Base-by-base conservation (phyloP, 495 filamentous ascomycete genomes). In the Lophiostoma macrostomum region DNA sequence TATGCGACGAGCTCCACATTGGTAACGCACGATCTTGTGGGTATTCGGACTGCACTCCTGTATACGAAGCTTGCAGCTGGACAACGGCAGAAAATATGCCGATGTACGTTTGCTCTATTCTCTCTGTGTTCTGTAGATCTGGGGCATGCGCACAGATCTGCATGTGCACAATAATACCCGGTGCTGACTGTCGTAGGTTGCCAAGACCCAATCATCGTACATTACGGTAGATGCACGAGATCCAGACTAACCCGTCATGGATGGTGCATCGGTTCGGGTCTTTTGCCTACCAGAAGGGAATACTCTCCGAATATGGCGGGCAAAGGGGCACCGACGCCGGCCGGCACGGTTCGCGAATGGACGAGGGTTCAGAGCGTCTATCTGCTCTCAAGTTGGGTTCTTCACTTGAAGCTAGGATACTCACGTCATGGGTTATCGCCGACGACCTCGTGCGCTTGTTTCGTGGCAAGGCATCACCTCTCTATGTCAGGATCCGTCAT, bases 31-130 rank as follows among this genome's bases (percentile, higher is more conserved):
- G 43, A 55, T n/a, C 44, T 46, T 2, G 42, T 42, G 16, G 31
- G 39, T 35, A 39, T 60, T 3, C 42, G 60, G 22, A 23, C 50
- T 22, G 44, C 56, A 19, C 38, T 60, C 12, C 35, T 51, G 12
- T 51, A 37, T 23, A 32, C 53, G 22, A 45, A 55, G 23, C 40
- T 63, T 13, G 51, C 56, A 22, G 39, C 3, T 60, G 60, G 60
- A 59, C 49, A 27, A 56, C 49, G 12, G 60, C 58, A 24, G 42
- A 53, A 18, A 45, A 50, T 50, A 60, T 29, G 60, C 56, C 42
- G 51, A 56, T 42, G 56, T 58, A 39, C 50, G 54, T 39, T 32
- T 13, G 13, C 20, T 35, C 38, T 44, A 24, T 36, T 34, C 29
- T 44, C 24, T 42, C 13, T n/a, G 1, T 37, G 3, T 27, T 12